These are phyloP conservation scores for Solanum commersonii DNA, from an alignment of 257 asterid genomes.

Conservation along the genomic window DNA sequence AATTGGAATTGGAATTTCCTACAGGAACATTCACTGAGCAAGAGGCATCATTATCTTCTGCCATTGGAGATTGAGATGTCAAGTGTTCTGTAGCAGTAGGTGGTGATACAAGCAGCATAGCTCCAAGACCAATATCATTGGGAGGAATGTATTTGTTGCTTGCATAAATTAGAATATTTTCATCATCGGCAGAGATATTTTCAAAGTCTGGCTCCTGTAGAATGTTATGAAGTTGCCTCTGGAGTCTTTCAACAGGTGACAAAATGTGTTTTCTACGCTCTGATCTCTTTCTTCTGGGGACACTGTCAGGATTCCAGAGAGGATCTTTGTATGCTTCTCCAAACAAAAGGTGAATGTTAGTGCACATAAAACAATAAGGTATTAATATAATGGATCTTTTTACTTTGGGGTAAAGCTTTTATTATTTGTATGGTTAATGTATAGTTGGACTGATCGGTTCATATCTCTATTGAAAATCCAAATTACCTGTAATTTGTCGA, in stretches of 20 bases:
- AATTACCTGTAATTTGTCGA: neutral
- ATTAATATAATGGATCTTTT: neutral
- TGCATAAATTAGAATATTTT: slow-evolving; percentile 22
- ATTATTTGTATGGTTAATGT: neutral
- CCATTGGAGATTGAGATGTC: neutral
- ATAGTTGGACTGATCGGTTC: neutral
- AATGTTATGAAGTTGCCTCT: slow-evolving; percentile 6
- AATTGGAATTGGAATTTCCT: neutral
- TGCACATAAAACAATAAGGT: neutral
- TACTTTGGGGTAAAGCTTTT: neutral
- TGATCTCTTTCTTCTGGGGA: slow-evolving; percentile 30
- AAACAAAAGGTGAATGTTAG: slow-evolving; percentile 1
- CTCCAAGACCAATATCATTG: slow-evolving; percentile 53
- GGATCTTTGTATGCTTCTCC: neutral
- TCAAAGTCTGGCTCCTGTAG: neutral
- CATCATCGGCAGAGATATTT: neutral
- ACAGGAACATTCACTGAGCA: neutral
- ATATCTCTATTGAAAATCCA: neutral
- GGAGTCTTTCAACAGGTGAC: slow-evolving; percentile 22
- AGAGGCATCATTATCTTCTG: neutral
- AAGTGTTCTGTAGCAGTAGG: neutral
- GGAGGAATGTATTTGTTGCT: slow-evolving; percentile 13
- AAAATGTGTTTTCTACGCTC: slow-evolving; percentile 10
- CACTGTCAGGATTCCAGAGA: slow-evolving; percentile 11
- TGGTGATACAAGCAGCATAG: slow-evolving; percentile 7